phyloP scores from a whole-genome alignment of 805 yeast species.

The Brettanomyces bruxellensis region DNA sequence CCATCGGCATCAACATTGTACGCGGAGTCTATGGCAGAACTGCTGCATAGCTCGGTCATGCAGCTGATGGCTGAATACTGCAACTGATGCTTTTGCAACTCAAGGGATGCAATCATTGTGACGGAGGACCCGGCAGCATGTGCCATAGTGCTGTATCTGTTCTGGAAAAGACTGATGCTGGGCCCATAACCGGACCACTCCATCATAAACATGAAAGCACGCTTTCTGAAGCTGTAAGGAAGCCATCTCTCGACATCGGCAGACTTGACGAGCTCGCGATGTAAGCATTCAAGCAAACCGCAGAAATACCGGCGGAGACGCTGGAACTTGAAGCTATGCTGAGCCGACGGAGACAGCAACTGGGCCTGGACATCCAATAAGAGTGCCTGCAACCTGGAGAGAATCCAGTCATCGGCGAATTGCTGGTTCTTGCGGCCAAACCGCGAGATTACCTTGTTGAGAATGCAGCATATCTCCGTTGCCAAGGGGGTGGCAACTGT shows the following conservation, averaged over 20 bases:
- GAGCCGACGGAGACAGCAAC: conserved; percentile 43
- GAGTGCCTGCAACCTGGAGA: conserved; percentile 52
- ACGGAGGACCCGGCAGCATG: conserved; percentile 28
- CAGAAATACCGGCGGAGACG: conserved; percentile 76
- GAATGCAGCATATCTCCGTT: conserved; percentile 62
- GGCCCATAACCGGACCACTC: conserved; percentile 96
- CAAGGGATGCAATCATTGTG: conserved; percentile 65
- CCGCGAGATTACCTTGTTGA: conserved; percentile 58
- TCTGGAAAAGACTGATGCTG: conserved; percentile 47
- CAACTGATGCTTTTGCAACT: conserved; percentile 63
- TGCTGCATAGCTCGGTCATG: conserved; percentile 75
- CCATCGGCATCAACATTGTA: not conserved
- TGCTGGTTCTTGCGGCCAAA: conserved; percentile 44
- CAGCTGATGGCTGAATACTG: conserved; percentile 69
- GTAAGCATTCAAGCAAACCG: conserved; percentile 70
- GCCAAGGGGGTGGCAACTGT: not conserved
- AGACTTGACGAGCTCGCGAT: conserved; percentile 39
- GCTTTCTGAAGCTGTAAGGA: conserved; percentile 80
- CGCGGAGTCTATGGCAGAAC: conserved; percentile 46
- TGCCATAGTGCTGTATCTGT: conserved; percentile 55
- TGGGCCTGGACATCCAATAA: conserved; percentile 55
- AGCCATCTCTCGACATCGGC: conserved; percentile 47
- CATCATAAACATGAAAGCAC: conserved; percentile 72
- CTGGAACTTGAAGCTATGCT: conserved; percentile 63
- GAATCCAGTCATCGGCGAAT: conserved; percentile 58